Percentiles rank a stretch among this genome's conserved stretches.
phyloP scores from a whole-genome alignment of 2,329 filamentous ascomycete genomes.

The Ustilaginoidea virens region DNA sequence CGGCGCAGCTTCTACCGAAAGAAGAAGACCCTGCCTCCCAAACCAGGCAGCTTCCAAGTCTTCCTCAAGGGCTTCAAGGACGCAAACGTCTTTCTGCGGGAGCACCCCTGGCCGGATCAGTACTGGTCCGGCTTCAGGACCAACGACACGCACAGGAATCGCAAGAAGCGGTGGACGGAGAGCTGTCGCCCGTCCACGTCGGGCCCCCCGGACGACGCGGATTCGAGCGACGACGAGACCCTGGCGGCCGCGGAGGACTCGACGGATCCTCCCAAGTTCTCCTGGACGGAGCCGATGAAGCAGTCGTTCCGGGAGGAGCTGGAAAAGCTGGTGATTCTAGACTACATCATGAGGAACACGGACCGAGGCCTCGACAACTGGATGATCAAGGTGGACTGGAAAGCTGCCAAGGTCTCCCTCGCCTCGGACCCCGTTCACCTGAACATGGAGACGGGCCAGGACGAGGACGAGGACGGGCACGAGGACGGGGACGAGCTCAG shows the following conservation, averaged over 20 bases:
- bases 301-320: conserved; percentile 89
- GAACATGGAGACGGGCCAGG: conserved; percentile 37
- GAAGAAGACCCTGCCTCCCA: conserved; percentile 72
- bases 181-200: conserved; percentile 53
- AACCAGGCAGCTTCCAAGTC: conserved; percentile 91
- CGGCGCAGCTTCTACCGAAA: conserved; percentile 76
- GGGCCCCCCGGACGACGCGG: conserved; percentile 41
- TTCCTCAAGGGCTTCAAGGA: conserved; percentile 96
- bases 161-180: conserved; percentile 63
- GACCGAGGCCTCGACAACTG: conserved; percentile 94
- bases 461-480: conserved; percentile 14
- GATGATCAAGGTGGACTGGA: conserved; percentile 96
- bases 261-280: conserved; percentile 42
- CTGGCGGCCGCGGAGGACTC: conserved; percentile 29
- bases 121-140: conserved; percentile 55
- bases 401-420: conserved; percentile 69
- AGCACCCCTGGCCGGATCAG: conserved; percentile 95
- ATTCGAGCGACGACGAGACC: conserved; percentile 46
- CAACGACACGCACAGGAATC: conserved; percentile 49
- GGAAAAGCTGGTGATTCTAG: conserved; percentile 90
- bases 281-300: conserved; percentile 80
- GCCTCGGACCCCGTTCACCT: conserved; percentile 64
- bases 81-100: conserved; percentile 84
- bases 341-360: conserved; percentile 99
- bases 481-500: conserved; percentile 21